These are phyloP conservation scores for Lithospermum erythrorhizon DNA, from an alignment of 257 asterid species.

Conservation along the genomic window DNA sequence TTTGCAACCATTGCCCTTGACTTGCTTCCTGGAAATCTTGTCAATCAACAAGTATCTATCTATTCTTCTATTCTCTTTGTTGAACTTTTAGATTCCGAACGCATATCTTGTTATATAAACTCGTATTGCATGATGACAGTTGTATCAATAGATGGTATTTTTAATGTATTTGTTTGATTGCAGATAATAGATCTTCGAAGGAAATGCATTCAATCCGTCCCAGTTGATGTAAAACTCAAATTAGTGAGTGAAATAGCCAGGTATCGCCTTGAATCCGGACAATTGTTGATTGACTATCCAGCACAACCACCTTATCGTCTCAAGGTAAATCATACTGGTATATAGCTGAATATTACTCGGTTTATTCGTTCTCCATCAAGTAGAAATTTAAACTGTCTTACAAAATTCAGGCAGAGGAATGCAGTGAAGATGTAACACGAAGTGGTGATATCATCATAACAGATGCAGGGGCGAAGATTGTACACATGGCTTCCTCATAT, in stretches of 20 bases:
- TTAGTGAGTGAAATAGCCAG: slow-evolving; percentile 46
- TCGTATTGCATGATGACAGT: no score
- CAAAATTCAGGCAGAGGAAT: slow-evolving; percentile 18
- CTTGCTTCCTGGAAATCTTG: slow-evolving; percentile 59
- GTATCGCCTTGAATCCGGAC: slow-evolving; percentile 28
- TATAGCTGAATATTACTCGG: background rate
- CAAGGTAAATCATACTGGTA: slow-evolving; percentile 10
- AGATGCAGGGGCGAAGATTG: slow-evolving; percentile 11
- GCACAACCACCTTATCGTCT: slow-evolving; percentile 24
- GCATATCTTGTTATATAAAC: background rate
- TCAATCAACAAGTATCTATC: slow-evolving; percentile 42
- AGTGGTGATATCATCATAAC: slow-evolving; percentile 2
- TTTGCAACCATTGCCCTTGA: slow-evolving; percentile 44
- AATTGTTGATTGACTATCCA: slow-evolving; percentile 44
- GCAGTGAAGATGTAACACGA: slow-evolving; percentile 3
- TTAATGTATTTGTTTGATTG: background rate
- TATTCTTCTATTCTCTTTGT: background rate
- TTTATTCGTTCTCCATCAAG: background rate
- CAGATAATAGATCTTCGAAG: slow-evolving; percentile 38
- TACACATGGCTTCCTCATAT: slow-evolving; percentile 12
- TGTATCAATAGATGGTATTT: no score
- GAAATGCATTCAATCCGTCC: slow-evolving; percentile 22
- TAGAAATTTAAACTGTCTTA: background rate
- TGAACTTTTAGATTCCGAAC: background rate
- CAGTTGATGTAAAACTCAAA: slow-evolving; percentile 47